Evolutionary conservation across 768 basidiomycete species (phyloP).

Genomic region (Zangia roseola): DNA sequence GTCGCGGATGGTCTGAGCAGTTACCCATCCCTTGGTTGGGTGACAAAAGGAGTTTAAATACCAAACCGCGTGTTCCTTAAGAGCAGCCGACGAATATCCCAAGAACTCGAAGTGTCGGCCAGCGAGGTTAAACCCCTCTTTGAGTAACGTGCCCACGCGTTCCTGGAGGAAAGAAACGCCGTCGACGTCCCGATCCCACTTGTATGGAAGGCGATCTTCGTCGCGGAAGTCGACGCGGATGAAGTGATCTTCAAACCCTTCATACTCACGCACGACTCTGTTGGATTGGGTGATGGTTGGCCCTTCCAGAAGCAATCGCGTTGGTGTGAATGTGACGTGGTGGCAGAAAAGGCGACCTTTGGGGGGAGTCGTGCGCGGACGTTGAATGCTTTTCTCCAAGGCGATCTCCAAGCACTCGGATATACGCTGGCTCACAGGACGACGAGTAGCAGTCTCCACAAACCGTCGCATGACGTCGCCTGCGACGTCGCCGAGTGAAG

Average conservation of each 20-base stretch:
- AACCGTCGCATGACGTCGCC: constrained; percentile 56
- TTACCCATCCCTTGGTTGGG: constrained; percentile 42
- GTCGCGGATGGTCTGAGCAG: constrained; percentile 56
- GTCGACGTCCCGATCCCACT: constrained; percentile 69
- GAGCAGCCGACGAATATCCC: constrained; percentile 76
- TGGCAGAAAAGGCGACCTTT: constrained; percentile 59
- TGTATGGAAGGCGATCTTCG: constrained; percentile 73
- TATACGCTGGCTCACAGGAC: constrained; percentile 43
- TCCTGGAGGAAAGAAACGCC: constrained; percentile 51
- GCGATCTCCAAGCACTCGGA: constrained; percentile 46
- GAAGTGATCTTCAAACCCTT: constrained; percentile 62
- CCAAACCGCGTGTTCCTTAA: constrained; percentile 83
- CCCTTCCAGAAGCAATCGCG: constrained; percentile 70
- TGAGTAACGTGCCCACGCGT: constrained; percentile 58
- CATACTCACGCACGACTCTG: constrained; percentile 69
- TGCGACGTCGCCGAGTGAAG: constrained; percentile 34
- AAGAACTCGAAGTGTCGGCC: constrained; percentile 77
- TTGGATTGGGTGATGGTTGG: constrained; percentile 78
- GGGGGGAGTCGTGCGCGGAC: constrained; percentile 24
- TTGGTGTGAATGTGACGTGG: constrained; percentile 76
- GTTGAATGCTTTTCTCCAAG: constrained; percentile 14
- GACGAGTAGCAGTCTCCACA: constrained; percentile 44
- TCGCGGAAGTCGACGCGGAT: constrained; percentile 84
- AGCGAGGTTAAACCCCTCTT: constrained; percentile 65
- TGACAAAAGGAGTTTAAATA: constrained; percentile 66